A percentile compares a stretch with the other conserved stretches of the same genome.
Evolutionary conservation across 345 rosid species (phyloP).

Genomic region (Salix arbutifolia): DNA sequence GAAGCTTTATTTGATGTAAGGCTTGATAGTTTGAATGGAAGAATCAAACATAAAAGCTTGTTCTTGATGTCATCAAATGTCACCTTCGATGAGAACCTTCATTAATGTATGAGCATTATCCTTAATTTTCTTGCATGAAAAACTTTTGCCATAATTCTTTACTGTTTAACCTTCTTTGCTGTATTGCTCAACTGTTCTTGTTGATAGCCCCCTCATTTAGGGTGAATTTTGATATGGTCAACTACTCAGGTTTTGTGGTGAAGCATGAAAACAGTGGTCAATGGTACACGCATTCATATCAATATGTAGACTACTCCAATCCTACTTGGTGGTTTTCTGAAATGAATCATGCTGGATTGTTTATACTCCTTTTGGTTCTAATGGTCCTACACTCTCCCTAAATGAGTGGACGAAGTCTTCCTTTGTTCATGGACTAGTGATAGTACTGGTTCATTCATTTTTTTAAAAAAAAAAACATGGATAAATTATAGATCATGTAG

Average conservation of each 20-base stretch:
- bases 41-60: not conserved
- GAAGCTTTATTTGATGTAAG: not conserved
- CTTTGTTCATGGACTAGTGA: not conserved
- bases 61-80: not conserved
- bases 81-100: not conserved
- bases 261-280: not conserved
- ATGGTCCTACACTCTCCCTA: not conserved
- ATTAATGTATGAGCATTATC: not conserved
- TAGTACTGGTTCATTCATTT: not conserved
- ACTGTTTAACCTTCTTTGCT: not conserved
- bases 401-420: not conserved
- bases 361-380: not conserved
- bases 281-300: too few species aligned
- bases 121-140: not conserved
- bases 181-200: not conserved
- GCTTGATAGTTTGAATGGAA: not conserved
- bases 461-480: not conserved
- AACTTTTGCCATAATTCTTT: not conserved
- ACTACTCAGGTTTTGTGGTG: not conserved
- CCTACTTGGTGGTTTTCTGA: not conserved
- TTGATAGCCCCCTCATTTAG: too few species aligned
- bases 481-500: not conserved
- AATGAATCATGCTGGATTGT: not conserved
- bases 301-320: not conserved
- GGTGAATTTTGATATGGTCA: not conserved